Evolutionary conservation across 345 rosid genomes (phyloP), one percentile per base, ranked within the genome.

Genomic region (Noccaea bulbosa): DNA sequence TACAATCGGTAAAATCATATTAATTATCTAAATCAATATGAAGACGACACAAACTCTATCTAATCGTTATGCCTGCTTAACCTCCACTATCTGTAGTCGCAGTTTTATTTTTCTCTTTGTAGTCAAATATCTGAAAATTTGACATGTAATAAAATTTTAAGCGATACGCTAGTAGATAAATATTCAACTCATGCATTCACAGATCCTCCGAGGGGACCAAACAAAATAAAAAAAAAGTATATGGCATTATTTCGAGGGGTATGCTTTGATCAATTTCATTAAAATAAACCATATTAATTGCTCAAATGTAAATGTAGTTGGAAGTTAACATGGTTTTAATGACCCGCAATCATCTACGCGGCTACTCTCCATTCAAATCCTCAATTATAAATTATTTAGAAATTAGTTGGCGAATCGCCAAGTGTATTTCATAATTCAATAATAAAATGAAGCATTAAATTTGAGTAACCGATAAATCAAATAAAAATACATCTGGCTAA

Each of bases 241-340:
- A 20, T 20, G 22, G 22, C 22, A 20, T 20, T 20, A 20, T 20
- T 20, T 27, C n/a, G 5, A 67, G 34, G 34, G 61, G 14, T 30
- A 57, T 56, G 56, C n/a, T 56, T 33, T 32, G 7, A 38, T 17
- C 35, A 2, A 3, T 14, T 38, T 8, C 10, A 20, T 52, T 33
- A 24, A 12, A 61, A 49, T 39, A 17, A 48, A 16, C 8, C 45
- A 9, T 39, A 65, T 73, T 73, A 33, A 73, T 17, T 57, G 61
- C 39, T 57, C 71, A 48, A 65, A 65, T 48, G 66, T 32, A 65
- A 65, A 73, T 73, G 62, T 59, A 5, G 77, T 73, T 73, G 77
- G 67, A 40, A 3, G 72, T 66, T 73, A 58, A 43, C 32, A 49
- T 66, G 14, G 53, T 66, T 57, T 65, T 40, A 73, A 66, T 73